Evolutionary conservation across 768 basidiomycete species (phyloP), one percentile per base, ranked within the genome.

Genomic region (Mycena rebaudengoi): DNA sequence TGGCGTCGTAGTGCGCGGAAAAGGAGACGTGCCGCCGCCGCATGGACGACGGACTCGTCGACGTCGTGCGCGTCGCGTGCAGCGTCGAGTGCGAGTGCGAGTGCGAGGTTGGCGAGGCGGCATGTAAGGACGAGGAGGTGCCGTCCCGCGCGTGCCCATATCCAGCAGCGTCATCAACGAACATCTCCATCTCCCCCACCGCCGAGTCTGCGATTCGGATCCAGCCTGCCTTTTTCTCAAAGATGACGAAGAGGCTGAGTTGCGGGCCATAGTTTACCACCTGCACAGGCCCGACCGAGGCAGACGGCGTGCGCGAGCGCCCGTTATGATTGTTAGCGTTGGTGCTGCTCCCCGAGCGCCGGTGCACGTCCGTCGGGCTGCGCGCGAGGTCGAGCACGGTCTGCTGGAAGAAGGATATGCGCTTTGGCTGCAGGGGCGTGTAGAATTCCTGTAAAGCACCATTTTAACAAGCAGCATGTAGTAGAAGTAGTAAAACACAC

Each of bases 201-300:
- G 91, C 88, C 29, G 94, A 87, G 74, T 95, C 93, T 6, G 87
- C 86, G 23, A 95, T 73, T 21, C 94, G 90, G 67, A 95, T 94
- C 76, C 92, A 79, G n/a, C 88, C 86, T 3, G 92, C 92, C 71
- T 92, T 95, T 78, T 95, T 95, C 74, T 95, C 94, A 72, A 95
- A 95, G 23, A 89, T 79, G 59, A 92, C 87, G 71, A 94, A 94
- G n/a, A 95, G 78, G 67, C 87, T 88, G 70, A 92, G 86, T 67
- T 94, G 92, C 5, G 85, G 84, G 20, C 89, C 89, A 70, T 91
- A 91, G 57, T 80, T 79, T 6, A 76, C 73, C 10, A 71, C 70
- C 16, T 74, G 59, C 11, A 18, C 21, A 11, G 40, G 79, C 48
- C 12, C n/a, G n/a, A n/a, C n/a, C n/a, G n/a, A n/a, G n/a, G n/a